phyloP scores from a whole-genome alignment of 2,329 filamentous ascomycete genomes.

The Pseudogymnoascus sp. region DNA sequence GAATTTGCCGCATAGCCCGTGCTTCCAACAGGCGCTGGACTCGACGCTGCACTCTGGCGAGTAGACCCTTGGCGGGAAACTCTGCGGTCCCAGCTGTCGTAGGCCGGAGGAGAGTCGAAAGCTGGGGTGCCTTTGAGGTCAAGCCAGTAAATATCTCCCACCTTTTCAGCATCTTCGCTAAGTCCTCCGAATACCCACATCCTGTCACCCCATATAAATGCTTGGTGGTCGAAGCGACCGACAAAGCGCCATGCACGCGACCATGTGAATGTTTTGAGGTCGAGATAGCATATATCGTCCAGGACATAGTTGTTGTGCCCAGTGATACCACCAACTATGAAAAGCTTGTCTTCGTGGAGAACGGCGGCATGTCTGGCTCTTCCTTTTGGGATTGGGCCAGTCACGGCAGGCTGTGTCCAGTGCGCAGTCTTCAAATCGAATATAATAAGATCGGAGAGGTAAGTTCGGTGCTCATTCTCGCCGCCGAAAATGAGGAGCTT shows the following conservation, averaged over 20 bases:
- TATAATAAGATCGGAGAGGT: constrained; percentile 90
- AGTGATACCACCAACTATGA: constrained; percentile 91
- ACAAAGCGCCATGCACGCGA: constrained; percentile 94
- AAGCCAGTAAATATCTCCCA: constrained; percentile 93
- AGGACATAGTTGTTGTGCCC: constrained; percentile 86
- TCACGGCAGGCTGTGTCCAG: constrained; percentile 87
- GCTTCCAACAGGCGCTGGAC: constrained; percentile 45
- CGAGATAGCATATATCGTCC: constrained; percentile 93
- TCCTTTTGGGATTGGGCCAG: constrained; percentile 77
- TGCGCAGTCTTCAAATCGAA: constrained; percentile 91
- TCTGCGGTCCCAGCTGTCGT: constrained; percentile 38
- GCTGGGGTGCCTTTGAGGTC: constrained; percentile 86
- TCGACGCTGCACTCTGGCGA: constrained; percentile 40
- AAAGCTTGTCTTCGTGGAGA: constrained; percentile 91
- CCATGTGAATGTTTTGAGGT: constrained; percentile 97
- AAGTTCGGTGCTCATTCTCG: constrained; percentile 94
- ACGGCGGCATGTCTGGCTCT: constrained; percentile 86
- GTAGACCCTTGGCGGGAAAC: constrained; percentile 36
- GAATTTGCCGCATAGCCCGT: constrained; percentile 62
- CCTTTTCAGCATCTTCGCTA: constrained; percentile 93
- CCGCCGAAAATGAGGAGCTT: constrained; percentile 97
- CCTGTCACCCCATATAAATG: constrained; percentile 82
- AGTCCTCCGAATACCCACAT: constrained; percentile 96
- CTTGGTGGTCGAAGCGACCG: constrained; percentile 86
- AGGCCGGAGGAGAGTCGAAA: constrained; percentile 62